phyloP scores from a whole-genome alignment of 495 filamentous ascomycete genomes.

The Copromyces sp. region DNA sequence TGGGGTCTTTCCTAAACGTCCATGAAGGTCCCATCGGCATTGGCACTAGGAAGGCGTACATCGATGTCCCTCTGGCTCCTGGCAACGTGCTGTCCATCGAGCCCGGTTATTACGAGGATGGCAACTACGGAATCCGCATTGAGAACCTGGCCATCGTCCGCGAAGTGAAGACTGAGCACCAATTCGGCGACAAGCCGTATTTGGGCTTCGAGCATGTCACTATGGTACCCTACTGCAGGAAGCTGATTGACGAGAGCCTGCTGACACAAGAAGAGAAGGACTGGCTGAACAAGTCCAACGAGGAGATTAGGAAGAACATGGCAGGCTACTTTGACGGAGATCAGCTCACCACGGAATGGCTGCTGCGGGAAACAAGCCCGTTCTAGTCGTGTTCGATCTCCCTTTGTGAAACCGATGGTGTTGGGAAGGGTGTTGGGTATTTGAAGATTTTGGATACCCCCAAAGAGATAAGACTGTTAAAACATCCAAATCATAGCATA shows the following conservation, averaged over 20 bases:
- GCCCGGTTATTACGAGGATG: constrained; percentile 97
- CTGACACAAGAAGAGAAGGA: constrained; percentile 66
- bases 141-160: constrained; percentile 89
- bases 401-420: neutral
- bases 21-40: constrained; percentile 98
- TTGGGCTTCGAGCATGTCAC: constrained; percentile 95
- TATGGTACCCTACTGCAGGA: constrained; percentile 88
- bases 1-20: constrained; percentile 87
- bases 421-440: neutral
- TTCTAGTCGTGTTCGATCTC: constrained; percentile 19
- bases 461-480: neutral
- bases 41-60: constrained; percentile 81
- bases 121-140: constrained; percentile 93
- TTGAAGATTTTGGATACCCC: neutral
- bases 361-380: constrained; percentile 70
- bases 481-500: neutral
- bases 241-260: constrained; percentile 67
- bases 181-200: constrained; percentile 88
- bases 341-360: constrained; percentile 60
- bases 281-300: constrained; percentile 84
- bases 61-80: constrained; percentile 78
- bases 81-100: constrained; percentile 95
- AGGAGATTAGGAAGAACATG: constrained; percentile 73
- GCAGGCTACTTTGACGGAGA: constrained; percentile 68
- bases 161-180: constrained; percentile 74